Evolutionary conservation across 495 filamentous ascomycete genomes (phyloP).

Genomic region (Penicillium herquei): DNA sequence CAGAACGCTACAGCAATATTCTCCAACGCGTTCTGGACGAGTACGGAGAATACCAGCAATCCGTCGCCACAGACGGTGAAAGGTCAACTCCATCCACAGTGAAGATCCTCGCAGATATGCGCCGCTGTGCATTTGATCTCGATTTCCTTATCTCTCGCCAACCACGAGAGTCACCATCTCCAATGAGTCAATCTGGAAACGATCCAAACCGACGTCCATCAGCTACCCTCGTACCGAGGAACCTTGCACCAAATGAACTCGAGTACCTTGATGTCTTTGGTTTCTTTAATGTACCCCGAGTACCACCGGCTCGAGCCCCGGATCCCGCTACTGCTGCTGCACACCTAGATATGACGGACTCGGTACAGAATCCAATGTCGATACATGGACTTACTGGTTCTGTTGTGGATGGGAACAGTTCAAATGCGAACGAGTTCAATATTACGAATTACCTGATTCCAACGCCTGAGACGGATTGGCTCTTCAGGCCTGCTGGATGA

Average conservation of each 20-base stretch:
- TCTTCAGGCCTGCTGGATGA: constrained; percentile 39
- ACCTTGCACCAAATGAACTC: constrained; percentile 73
- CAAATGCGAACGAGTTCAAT: constrained; percentile 45
- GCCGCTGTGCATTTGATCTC: constrained; percentile 76
- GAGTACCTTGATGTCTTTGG: constrained; percentile 93
- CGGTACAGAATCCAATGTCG: constrained; percentile 41
- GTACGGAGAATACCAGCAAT: constrained; percentile 71
- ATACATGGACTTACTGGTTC: constrained; percentile 39
- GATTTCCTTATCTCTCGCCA: constrained; percentile 85
- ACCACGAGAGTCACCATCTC: constrained; percentile 53
- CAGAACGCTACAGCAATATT: constrained; percentile 75
- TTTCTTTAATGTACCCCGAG: constrained; percentile 84
- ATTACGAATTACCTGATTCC: constrained; percentile 50
- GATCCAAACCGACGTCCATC: constrained; percentile 6
- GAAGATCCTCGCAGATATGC: constrained; percentile 85
- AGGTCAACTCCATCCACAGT: constrained; percentile 77
- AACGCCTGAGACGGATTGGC: constrained; percentile 48
- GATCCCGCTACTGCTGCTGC: constrained; percentile 15
- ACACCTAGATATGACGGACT: constrained; percentile 31
- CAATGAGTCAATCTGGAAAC: constrained; percentile 32
- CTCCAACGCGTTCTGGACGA: constrained; percentile 82
- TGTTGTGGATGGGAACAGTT: constrained; percentile 22
- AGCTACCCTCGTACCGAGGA: constrained; percentile 45
- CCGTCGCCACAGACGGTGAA: constrained; percentile 54
- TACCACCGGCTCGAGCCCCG: constrained; percentile 48